Percentiles rank a stretch among this genome's conserved stretches.
phyloP scores from a whole-genome alignment of 2,329 filamentous ascomycete genomes.

The Elsinoe fawcettii region DNA sequence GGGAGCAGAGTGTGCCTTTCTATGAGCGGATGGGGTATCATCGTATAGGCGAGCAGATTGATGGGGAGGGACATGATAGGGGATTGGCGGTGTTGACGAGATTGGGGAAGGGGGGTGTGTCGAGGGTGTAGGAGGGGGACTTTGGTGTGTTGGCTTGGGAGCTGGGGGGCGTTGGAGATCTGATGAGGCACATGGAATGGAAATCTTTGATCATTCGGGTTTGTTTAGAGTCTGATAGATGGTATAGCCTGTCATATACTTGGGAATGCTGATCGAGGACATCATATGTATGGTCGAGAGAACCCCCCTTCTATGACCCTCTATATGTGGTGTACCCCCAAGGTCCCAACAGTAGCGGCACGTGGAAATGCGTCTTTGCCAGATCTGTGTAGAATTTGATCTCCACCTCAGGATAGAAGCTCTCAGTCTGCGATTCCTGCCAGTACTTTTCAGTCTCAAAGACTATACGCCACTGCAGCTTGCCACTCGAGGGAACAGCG shows the following conservation, averaged over 20 bases:
- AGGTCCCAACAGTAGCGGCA: slow-evolving; percentile 67
- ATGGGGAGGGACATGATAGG: slow-evolving; percentile 18
- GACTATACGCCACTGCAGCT: slow-evolving; percentile 58
- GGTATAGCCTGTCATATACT: no score
- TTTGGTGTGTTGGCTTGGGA: no score
- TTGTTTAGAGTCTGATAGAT: no score
- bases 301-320: slow-evolving; percentile 50
- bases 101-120: background rate
- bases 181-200: no score
- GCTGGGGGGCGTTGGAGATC: no score
- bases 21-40: slow-evolving; percentile 22
- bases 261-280: no score
- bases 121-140: background rate
- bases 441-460: slow-evolving; percentile 71
- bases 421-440: slow-evolving; percentile 43
- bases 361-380: slow-evolving; percentile 62
- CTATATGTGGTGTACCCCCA: slow-evolving; percentile 78
- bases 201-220: no score
- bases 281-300: no score
- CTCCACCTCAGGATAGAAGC: slow-evolving; percentile 52
- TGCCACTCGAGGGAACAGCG: slow-evolving; percentile 25
- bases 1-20: slow-evolving; percentile 26
- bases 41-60: slow-evolving; percentile 18
- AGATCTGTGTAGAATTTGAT: slow-evolving; percentile 43
- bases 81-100: slow-evolving; percentile 5